Evolutionary conservation across 2,329 filamentous ascomycete genomes (phyloP), one percentile per base, ranked within the genome.

Genomic region (Tolypocladium paradoxum): DNA sequence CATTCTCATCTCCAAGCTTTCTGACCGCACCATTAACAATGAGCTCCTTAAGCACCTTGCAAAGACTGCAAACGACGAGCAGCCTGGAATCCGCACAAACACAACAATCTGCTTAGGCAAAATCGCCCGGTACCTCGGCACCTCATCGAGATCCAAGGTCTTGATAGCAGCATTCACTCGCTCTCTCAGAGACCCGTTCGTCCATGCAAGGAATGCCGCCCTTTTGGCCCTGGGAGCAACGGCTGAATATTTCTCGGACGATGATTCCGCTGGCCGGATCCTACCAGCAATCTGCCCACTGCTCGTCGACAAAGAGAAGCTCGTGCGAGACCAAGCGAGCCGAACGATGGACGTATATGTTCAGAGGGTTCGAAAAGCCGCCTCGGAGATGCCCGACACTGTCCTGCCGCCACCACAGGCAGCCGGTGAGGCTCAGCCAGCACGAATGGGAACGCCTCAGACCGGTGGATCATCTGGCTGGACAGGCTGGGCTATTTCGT

Each of bases 401-500:
- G 84, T 78, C 0, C 71, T 95, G 2, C 87, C 90, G 37, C 81
- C 88, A 0, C 77, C 84, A 20, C 74, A 74, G 27, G 70, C 43
- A 5, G 43, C 79, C 16, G 71, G 78, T 3, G 68, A 76, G 14
- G 73, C 73, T 5, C 73, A 70, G 22, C 77, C 80, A 1, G 85
- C 88, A 1, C 82, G 89, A 35, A 93, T 95, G 77, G 84, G 85
- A 57, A 93, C 88, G 1, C 85, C 90, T 1, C 87, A 90, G 55
- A 73, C 79, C 2, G 83, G 84, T 37, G 66, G 60, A n/a, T 55
- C 60, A n/a, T 56, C 62, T 6, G 63, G 68, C 20, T 97, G 93
- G 93, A 83, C 93, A 1, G 93, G 93, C 14, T 99, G 93, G 93
- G 93, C 93, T 1, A 96, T 99, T 52, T 97, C 93, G 0, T 96